These are phyloP conservation scores for Pyrenula massariospora DNA, from an alignment of 495 filamentous ascomycete species.

Conservation along the genomic window DNA sequence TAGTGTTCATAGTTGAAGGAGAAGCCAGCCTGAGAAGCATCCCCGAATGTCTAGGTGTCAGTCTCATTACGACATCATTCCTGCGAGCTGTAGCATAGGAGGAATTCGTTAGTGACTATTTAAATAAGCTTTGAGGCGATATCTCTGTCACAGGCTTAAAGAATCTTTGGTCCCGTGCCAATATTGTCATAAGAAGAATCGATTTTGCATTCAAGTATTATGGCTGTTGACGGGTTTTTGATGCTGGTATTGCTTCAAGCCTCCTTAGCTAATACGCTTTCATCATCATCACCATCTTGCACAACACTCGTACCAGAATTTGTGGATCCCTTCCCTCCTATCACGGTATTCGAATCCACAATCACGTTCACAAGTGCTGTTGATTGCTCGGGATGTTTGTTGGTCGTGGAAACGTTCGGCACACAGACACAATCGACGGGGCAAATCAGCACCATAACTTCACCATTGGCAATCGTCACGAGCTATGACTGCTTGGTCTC, in stretches of 20 bases:
- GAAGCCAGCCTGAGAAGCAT: no score
- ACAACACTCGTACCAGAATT: neutral
- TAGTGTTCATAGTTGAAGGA: no score
- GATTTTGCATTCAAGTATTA: no score
- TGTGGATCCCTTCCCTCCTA: neutral
- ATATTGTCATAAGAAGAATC: no score
- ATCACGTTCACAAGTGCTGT: neutral
- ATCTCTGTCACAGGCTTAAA: no score
- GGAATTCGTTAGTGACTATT: no score
- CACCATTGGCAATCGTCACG: neutral
- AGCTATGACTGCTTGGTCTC: neutral
- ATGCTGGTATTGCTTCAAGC: neutral
- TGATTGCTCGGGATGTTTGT: neutral
- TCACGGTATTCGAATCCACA: neutral
- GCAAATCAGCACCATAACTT: neutral
- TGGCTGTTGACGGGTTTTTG: no score
- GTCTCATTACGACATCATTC: no score
- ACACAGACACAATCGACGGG: neutral
- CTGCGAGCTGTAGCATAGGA: no score
- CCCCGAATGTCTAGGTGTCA: no score
- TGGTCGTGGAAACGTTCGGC: neutral
- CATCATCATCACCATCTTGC: neutral
- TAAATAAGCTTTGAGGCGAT: no score
- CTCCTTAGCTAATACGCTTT: neutral
- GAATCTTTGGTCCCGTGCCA: no score